A percentile compares a stretch with the other conserved stretches of the same genome.
Evolutionary conservation across 2,329 filamentous ascomycete species (phyloP).

Genomic region (Septoria petroselini): DNA sequence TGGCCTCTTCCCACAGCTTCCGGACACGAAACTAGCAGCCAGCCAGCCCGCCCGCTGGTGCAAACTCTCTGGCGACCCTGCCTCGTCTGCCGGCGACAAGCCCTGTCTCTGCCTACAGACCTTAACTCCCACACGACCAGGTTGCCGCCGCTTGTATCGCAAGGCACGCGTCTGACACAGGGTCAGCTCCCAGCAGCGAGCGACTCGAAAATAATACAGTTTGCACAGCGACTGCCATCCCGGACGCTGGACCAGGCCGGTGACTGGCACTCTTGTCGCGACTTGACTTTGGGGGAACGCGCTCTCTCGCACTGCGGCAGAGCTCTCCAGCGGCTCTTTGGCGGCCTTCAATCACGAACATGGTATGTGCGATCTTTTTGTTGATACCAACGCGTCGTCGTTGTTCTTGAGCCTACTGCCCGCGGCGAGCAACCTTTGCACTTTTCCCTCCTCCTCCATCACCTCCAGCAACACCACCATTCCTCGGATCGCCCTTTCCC

Average conservation of each 20-base stretch:
- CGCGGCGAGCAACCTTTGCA: too few relatives aligned
- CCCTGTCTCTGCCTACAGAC: conserved; percentile 11
- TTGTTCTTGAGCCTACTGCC: background rate
- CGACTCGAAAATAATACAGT: conserved; percentile 9
- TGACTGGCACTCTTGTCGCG: background rate
- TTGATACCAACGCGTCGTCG: conserved; percentile 12
- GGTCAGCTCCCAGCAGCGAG: conserved; percentile 2
- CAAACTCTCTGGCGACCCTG: conserved; percentile 15
- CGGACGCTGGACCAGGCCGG: background rate
- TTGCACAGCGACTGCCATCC: conserved; percentile 3
- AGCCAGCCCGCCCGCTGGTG: background rate
- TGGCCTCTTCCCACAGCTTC: background rate
- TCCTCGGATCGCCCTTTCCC: background rate
- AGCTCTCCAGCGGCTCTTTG: conserved; percentile 6
- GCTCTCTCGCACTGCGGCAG: too few relatives aligned
- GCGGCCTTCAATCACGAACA: conserved; percentile 5
- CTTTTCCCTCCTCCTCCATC: too few relatives aligned
- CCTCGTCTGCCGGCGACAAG: conserved; percentile 13
- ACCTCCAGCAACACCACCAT: too few relatives aligned
- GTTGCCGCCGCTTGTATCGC: conserved; percentile 9
- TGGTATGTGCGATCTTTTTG: conserved; percentile 12
- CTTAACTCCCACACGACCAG: conserved; percentile 13
- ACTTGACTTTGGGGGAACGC: conserved; percentile 5
- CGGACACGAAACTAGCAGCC: conserved; percentile 2
- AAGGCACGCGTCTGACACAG: conserved; percentile 9